phyloP scores from a whole-genome alignment of 2,329 filamentous ascomycete genomes.

The Curvularia spicifera region DNA sequence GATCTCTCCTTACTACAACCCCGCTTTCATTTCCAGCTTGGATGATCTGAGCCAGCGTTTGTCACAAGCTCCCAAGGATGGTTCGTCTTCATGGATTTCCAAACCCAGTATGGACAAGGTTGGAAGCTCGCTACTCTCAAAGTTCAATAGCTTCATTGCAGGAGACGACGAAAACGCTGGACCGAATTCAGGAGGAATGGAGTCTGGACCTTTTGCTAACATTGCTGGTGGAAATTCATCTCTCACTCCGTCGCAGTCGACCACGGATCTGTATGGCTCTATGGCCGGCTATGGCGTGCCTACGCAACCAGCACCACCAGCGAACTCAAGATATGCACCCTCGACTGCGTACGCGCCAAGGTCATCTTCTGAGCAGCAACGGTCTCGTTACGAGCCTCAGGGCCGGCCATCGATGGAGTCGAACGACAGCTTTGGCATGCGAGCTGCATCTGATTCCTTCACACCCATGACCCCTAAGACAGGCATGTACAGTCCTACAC shows the following conservation, averaged over 20 bases:
- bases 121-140: conserved; percentile 85
- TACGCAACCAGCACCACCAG: conserved; percentile 28
- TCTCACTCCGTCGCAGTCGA: conserved; percentile 65
- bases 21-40: conserved; percentile 72
- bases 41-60: conserved; percentile 85
- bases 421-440: conserved; percentile 31
- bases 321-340: conserved; percentile 51
- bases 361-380: conserved; percentile 59
- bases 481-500: conserved; percentile 40
- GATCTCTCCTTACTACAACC: conserved; percentile 85
- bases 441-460: conserved; percentile 42
- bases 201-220: conserved; percentile 78
- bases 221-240: conserved; percentile 68
- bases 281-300: conserved; percentile 63
- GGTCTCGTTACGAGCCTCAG: conserved; percentile 56
- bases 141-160: conserved; percentile 94
- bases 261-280: conserved; percentile 75
- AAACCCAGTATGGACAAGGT: conserved; percentile 97
- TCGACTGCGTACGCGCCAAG: conserved; percentile 53
- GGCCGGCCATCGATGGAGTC: conserved; percentile 50
- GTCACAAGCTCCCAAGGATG: conserved; percentile 83
- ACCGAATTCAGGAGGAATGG: conserved; percentile 63
- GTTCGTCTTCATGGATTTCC: conserved; percentile 85
- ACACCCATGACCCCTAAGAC: conserved; percentile 37
- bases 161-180: conserved; percentile 80